Conservation (phyloP, 2,329 filamentous ascomycete genomes). For the Xylariaceae sp. region DNA sequence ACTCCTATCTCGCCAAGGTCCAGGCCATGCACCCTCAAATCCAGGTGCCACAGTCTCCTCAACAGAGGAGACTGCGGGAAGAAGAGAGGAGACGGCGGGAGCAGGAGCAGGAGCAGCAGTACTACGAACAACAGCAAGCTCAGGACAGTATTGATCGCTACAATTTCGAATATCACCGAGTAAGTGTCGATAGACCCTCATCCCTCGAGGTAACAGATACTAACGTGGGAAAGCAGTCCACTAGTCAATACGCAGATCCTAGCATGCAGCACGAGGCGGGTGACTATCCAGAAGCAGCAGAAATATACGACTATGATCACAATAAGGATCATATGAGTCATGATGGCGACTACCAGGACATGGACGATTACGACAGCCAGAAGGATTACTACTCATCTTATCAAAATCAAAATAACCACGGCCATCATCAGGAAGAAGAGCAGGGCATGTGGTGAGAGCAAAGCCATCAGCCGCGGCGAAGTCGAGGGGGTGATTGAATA, state of each 20-base stretch:
- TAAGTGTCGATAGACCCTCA: slow-evolving; percentile 26
- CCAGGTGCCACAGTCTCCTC: slow-evolving; percentile 77
- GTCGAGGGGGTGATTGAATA: slow-evolving; percentile 6
- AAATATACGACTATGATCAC: slow-evolving; percentile 47
- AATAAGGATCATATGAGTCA: slow-evolving; percentile 35
- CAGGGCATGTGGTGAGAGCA: slow-evolving; percentile 36
- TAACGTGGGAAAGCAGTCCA: slow-evolving; percentile 26
- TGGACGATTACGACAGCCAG: slow-evolving; percentile 19
- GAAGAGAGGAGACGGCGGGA: slow-evolving; percentile 37
- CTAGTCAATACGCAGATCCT: slow-evolving; percentile 39
- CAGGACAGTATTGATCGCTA: slow-evolving; percentile 42
- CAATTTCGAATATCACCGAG: slow-evolving; percentile 46
- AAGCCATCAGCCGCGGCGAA: too few species aligned
- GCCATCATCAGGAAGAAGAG: slow-evolving; percentile 26
- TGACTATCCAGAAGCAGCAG: slow-evolving; percentile 45
- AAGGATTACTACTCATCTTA: slow-evolving; percentile 24
- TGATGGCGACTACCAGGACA: slow-evolving; percentile 29
- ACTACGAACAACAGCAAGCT: slow-evolving; percentile 35
- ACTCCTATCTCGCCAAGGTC: slow-evolving; percentile 95
- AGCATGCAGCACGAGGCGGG: slow-evolving; percentile 33
- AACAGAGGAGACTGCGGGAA: slow-evolving; percentile 57
- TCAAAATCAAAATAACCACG: slow-evolving; percentile 17
- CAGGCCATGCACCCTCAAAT: slow-evolving; percentile 98
- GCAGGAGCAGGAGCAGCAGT: slow-evolving; percentile 42
- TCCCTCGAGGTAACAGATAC: not conserved